These are phyloP conservation scores for Purpureocillium lavendulum DNA, from an alignment of 2,329 filamentous ascomycete genomes.

Conservation along the genomic window DNA sequence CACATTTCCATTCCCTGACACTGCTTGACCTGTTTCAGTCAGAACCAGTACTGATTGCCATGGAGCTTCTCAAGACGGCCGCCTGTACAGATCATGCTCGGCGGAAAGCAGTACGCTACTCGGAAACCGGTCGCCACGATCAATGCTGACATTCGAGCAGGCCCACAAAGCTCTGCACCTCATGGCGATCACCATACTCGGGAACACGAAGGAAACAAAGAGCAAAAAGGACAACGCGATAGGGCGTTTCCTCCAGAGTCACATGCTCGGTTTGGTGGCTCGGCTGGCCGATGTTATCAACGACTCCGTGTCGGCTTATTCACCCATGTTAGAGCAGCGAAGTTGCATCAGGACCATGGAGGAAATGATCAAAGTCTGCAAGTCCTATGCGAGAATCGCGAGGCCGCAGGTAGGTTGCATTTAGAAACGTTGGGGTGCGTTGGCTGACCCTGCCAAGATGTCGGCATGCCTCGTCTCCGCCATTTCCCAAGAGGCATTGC, in stretches of 20 bases:
- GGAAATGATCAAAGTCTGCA: conserved; percentile 75
- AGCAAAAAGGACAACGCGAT: conserved; percentile 49
- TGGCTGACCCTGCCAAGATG: conserved; percentile 45
- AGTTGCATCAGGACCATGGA: conserved; percentile 76
- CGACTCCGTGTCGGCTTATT: conserved; percentile 46
- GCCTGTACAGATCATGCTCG: conserved; percentile 56
- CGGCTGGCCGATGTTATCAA: conserved; percentile 74
- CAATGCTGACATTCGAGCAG: conserved; percentile 26
- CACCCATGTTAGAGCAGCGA: conserved; percentile 58
- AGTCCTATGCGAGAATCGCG: conserved; percentile 64
- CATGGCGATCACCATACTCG: conserved; percentile 33
- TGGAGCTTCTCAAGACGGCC: conserved; percentile 74
- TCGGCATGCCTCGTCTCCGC: conserved; percentile 87
- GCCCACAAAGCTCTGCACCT: conserved; percentile 37
- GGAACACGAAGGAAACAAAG: conserved; percentile 30
- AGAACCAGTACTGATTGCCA: conserved; percentile 67
- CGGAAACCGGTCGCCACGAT: not conserved
- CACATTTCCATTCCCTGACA: conserved; percentile 58
- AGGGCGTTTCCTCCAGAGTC: conserved; percentile 68
- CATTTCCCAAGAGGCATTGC: conserved; percentile 65
- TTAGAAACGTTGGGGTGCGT: not conserved
- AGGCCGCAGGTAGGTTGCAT: conserved; percentile 64
- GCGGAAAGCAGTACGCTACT: conserved; percentile 45
- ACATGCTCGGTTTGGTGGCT: conserved; percentile 81
- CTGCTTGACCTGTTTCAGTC: conserved; percentile 63